phyloP scores from a whole-genome alignment of 345 rosid species.

The Murraya paniculata region DNA sequence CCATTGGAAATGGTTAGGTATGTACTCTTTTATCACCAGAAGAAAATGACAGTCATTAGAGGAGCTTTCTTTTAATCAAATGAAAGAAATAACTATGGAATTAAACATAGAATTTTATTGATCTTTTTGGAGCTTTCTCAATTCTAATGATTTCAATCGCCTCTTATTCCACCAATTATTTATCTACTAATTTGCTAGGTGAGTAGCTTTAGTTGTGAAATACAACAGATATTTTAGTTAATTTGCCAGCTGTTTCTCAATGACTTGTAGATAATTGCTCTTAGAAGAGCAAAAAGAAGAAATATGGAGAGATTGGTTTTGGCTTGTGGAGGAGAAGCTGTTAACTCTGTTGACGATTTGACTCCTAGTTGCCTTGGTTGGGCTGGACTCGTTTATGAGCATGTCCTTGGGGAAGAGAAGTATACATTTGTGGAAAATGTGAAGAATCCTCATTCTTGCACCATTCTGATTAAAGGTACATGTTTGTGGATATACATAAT shows the following conservation, averaged over 20 bases:
- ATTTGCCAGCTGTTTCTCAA: slow-evolving; percentile 3
- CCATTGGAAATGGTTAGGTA: background rate
- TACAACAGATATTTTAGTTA: background rate
- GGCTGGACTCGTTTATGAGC: slow-evolving; percentile 98
- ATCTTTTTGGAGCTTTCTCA: no score
- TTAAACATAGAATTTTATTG: no score
- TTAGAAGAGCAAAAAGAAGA: slow-evolving; percentile 97
- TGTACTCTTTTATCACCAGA: background rate
- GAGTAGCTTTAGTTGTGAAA: background rate
- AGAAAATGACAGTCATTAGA: background rate
- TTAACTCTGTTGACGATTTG: slow-evolving; percentile 83
- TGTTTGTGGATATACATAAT: background rate
- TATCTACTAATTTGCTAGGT: background rate
- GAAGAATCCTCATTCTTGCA: slow-evolving; percentile 87
- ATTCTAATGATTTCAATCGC: no score
- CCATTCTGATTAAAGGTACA: slow-evolving; percentile 89
- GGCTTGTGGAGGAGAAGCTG: slow-evolving; percentile 98
- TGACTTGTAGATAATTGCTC: slow-evolving; percentile 78
- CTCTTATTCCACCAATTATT: background rate
- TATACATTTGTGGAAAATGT: slow-evolving; percentile 97
- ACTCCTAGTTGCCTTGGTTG: slow-evolving; percentile 92
- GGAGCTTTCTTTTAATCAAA: no score
- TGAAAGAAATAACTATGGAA: no score
- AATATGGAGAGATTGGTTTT: slow-evolving; percentile 95
- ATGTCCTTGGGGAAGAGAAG: slow-evolving; percentile 90